Percentiles rank a stretch among this genome's conserved stretches.
phyloP scores from a whole-genome alignment of 495 filamentous ascomycete species.

The Bathelium albidoporum region DNA sequence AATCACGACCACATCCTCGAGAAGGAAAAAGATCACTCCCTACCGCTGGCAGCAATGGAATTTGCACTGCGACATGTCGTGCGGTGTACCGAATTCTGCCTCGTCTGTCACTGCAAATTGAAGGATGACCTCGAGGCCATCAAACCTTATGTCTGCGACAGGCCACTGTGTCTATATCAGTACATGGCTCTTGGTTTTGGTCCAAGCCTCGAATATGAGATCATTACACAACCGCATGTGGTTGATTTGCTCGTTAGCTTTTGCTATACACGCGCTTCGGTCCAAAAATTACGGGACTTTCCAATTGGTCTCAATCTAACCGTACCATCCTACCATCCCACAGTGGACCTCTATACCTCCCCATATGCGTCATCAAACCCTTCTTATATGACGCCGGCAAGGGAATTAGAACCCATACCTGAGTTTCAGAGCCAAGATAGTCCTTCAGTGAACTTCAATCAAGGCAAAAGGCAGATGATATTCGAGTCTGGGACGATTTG shows the following conservation, averaged over 20 bases:
- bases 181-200: conserved; percentile 86
- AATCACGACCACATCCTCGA: conserved; percentile 24
- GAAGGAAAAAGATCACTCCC: conserved; percentile 30
- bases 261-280: conserved; percentile 54
- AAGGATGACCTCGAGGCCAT: conserved; percentile 69
- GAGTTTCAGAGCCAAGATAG: background rate
- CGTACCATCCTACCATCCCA: conserved; percentile 40
- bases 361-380: background rate
- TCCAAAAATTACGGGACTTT: conserved; percentile 44
- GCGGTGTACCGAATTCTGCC: conserved; percentile 77
- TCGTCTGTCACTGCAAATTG: conserved; percentile 70
- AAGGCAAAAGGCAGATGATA: conserved; percentile 34
- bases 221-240: conserved; percentile 67
- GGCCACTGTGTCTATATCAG: conserved; percentile 75
- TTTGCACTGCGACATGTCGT: conserved; percentile 71
- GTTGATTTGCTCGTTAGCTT: conserved; percentile 81
- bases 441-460: conserved; percentile 25
- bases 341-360: background rate
- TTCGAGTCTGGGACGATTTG: conserved; percentile 20
- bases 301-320: conserved; percentile 58
- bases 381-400: background rate
- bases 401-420: background rate
- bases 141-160: conserved; percentile 82
- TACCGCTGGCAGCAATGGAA: conserved; percentile 71
- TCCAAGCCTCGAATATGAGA: conserved; percentile 75